These are phyloP conservation scores for Talaromyces islandicus DNA, from an alignment of 2,329 filamentous ascomycete species.

Conservation along the genomic window DNA sequence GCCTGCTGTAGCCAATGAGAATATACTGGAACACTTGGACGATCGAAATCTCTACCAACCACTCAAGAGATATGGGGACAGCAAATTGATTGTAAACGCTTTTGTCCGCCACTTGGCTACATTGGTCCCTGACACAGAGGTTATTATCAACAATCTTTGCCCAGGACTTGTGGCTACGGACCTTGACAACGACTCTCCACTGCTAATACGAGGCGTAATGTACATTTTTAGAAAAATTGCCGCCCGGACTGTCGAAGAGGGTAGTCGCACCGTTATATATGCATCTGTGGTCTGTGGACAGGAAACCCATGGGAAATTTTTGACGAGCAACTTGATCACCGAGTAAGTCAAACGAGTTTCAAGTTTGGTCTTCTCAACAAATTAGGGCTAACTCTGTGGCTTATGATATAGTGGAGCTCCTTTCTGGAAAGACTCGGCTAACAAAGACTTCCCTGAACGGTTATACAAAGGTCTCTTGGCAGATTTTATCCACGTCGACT, in stretches of 20 bases:
- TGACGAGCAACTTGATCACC: slow-evolving; percentile 3
- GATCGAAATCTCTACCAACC: background rate
- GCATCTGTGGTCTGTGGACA: slow-evolving; percentile 5
- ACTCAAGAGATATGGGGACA: slow-evolving; percentile 12
- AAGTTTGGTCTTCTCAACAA: background rate
- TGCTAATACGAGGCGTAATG: slow-evolving; percentile 8
- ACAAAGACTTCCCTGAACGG: background rate
- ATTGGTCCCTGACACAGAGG: slow-evolving; percentile 7
- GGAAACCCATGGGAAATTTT: slow-evolving; percentile 14
- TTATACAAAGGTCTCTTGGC: background rate
- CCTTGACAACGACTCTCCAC: slow-evolving; percentile 5
- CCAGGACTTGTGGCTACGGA: slow-evolving; percentile 13
- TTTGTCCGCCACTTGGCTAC: slow-evolving; percentile 13
- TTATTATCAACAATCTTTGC: slow-evolving; percentile 17
- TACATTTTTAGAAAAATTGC: slow-evolving; percentile 3
- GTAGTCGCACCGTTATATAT: slow-evolving; percentile 11
- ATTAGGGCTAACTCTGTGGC: background rate
- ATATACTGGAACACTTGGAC: background rate
- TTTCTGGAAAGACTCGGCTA: background rate
- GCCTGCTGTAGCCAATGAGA: background rate
- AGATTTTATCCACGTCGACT: background rate
- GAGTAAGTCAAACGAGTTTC: background rate
- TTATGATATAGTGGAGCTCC: background rate
- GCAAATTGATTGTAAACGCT: slow-evolving; percentile 15
- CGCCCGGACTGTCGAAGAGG: slow-evolving; percentile 6